Percentiles rank a stretch among this genome's conserved stretches.
Evolutionary conservation across 2,329 filamentous ascomycete genomes (phyloP).

Genomic region (Penicillium griseofulvum): DNA sequence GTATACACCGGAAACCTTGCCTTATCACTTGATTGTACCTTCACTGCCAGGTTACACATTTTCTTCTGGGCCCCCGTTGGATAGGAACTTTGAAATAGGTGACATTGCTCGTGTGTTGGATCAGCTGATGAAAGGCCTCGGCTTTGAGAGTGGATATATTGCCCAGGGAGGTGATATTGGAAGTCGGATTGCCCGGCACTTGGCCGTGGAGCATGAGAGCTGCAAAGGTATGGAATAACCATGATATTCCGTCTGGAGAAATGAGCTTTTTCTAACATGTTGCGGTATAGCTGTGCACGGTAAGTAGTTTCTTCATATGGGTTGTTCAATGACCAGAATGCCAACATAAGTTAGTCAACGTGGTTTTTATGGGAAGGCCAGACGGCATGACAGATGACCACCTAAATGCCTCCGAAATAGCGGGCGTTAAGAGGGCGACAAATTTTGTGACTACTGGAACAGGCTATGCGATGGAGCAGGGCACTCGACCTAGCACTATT

Average conservation of each 20-base stretch:
- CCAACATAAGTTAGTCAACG: conserved; percentile 27
- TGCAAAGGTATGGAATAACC: conserved; percentile 28
- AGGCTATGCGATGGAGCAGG: conserved; percentile 32
- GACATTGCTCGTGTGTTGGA: conserved; percentile 31
- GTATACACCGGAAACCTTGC: conserved; percentile 27
- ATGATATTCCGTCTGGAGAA: not conserved
- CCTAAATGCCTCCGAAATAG: conserved; percentile 26
- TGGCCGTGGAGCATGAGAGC: conserved; percentile 27
- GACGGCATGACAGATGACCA: conserved; percentile 21
- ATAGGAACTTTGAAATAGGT: conserved; percentile 21
- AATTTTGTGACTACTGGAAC: conserved; percentile 21
- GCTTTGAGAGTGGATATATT: conserved; percentile 31
- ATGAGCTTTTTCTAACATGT: not conserved
- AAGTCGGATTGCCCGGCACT: conserved; percentile 21
- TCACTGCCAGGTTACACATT: conserved; percentile 33
- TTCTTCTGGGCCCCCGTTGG: conserved; percentile 30
- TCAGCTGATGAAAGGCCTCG: conserved; percentile 30
- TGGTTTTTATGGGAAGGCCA: conserved; percentile 25
- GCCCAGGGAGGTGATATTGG: conserved; percentile 36
- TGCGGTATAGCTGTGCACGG: conserved; percentile 26
- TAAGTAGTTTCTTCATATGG: conserved; percentile 12
- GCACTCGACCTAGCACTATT: conserved; percentile 35
- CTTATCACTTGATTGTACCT: conserved; percentile 33
- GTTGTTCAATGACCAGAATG: not conserved
- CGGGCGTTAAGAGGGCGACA: conserved; percentile 26